Evolutionary conservation across 495 filamentous ascomycete genomes (phyloP).

Genomic region (Penicillium manginii): DNA sequence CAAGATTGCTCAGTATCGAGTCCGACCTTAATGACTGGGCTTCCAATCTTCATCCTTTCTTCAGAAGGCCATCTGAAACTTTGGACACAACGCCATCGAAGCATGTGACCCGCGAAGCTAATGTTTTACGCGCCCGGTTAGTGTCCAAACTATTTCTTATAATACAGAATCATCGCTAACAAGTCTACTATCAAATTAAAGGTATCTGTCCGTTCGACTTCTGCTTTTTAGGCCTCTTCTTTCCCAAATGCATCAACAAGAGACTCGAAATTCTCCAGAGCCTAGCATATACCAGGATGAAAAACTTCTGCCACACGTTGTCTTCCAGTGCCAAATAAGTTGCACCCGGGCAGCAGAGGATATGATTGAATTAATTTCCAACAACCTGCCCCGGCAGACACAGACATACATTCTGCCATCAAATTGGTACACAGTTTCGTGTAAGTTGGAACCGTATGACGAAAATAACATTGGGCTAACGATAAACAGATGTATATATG

Average conservation of each 20-base stretch:
- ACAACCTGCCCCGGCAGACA: conserved; percentile 15
- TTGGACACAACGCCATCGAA: conserved; percentile 17
- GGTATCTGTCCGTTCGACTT: conserved; percentile 22
- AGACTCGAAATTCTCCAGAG: neutral
- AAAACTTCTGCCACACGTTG: conserved; percentile 3
- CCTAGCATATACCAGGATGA: conserved; percentile 4
- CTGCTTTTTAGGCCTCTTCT: conserved; percentile 20
- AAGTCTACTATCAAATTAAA: neutral
- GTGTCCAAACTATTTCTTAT: neutral
- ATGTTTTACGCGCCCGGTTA: conserved; percentile 16
- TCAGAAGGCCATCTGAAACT: conserved; percentile 13
- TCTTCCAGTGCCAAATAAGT: conserved; percentile 14
- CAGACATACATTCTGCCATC: conserved; percentile 22
- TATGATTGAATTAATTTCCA: conserved; percentile 18
- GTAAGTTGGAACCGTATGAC: neutral
- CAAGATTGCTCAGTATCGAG: conserved; percentile 14
- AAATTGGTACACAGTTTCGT: conserved; percentile 15
- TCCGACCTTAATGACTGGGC: conserved; percentile 13
- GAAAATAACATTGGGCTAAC: neutral
- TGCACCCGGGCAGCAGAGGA: conserved; percentile 17
- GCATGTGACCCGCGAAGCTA: conserved; percentile 18
- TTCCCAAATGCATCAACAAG: conserved; percentile 12
- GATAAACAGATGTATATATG: conserved; percentile 21
- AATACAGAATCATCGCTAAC: neutral
- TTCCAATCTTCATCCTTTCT: conserved; percentile 13